phyloP scores from a whole-genome alignment of 441 rosid species.

The Arabidopsis lyrata region DNA sequence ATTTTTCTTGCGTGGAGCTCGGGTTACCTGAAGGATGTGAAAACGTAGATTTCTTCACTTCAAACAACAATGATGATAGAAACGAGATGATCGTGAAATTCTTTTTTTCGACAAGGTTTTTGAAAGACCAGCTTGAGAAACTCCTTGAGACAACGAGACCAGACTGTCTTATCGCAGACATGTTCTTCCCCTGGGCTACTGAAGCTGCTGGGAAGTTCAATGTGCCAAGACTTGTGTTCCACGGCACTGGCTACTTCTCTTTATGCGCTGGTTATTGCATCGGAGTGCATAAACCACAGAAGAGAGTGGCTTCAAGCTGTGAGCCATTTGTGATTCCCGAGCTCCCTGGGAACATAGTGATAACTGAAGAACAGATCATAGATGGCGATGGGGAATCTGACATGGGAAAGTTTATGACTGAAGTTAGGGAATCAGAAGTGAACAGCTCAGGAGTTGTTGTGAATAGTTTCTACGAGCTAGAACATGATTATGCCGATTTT shows the following conservation, averaged over 20 bases:
- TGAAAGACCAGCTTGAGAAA: conserved; percentile 46
- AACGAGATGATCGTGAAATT: background rate
- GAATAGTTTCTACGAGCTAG: conserved; percentile 67
- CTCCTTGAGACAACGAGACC: conserved; percentile 46
- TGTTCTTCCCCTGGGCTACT: conserved; percentile 55
- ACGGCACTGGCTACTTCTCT: conserved; percentile 54
- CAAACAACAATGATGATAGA: background rate
- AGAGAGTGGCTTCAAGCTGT: conserved; percentile 34
- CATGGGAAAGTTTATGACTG: conserved; percentile 28
- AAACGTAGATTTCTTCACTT: conserved; percentile 40
- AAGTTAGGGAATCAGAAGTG: conserved; percentile 38
- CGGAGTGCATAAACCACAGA: conserved; percentile 39
- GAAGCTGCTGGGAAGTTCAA: conserved; percentile 46
- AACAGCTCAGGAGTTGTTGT: conserved; percentile 56
- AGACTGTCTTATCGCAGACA: conserved; percentile 52
- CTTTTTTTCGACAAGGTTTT: conserved; percentile 29
- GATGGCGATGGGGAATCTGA: background rate
- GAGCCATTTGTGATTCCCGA: conserved; percentile 52
- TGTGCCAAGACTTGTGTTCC: conserved; percentile 56
- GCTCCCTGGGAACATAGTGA: conserved; percentile 49
- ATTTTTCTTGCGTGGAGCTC: conserved; percentile 51
- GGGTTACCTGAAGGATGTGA: conserved; percentile 64
- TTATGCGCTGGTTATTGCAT: conserved; percentile 21
- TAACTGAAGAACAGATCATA: conserved; percentile 51
- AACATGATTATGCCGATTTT: conserved; percentile 53